Evolutionary conservation across 495 filamentous ascomycete genomes (phyloP).

Genomic region (Usnea hakonensis): DNA sequence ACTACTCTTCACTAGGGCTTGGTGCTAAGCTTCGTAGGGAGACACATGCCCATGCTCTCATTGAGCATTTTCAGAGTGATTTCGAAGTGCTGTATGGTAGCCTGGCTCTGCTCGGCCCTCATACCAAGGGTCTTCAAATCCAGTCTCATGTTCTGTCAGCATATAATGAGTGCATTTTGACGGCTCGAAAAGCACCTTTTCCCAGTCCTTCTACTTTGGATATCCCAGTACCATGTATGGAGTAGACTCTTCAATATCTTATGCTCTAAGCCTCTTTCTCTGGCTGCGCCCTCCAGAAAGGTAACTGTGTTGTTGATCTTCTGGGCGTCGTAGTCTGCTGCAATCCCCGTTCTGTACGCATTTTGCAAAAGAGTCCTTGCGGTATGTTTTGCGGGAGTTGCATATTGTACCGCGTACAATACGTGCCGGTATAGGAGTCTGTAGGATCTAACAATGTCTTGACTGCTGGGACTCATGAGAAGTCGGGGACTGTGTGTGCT

Average conservation of each 20-base stretch:
- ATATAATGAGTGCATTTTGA: neutral
- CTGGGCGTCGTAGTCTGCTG: conserved; percentile 47
- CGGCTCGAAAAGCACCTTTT: conserved; percentile 30
- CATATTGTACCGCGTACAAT: conserved; percentile 72
- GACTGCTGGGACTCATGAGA: conserved; percentile 10
- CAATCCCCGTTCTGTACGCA: conserved; percentile 56
- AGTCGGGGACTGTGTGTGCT: neutral
- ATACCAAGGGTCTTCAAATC: conserved; percentile 25
- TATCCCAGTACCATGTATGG: conserved; percentile 51
- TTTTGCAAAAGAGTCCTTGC: conserved; percentile 55
- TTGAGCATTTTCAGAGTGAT: conserved; percentile 65
- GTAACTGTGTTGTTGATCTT: conserved; percentile 64
- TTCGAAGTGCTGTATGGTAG: conserved; percentile 51
- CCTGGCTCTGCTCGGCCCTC: conserved; percentile 27
- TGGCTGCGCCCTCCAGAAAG: conserved; percentile 66
- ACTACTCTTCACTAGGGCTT: neutral
- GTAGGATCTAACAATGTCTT: conserved; percentile 60
- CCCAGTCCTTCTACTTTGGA: conserved; percentile 31
- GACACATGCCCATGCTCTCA: conserved; percentile 59
- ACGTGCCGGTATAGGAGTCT: conserved; percentile 65
- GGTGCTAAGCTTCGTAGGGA: conserved; percentile 28
- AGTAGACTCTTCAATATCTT: conserved; percentile 69
- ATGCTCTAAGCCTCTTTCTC: conserved; percentile 66
- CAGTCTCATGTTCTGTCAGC: conserved; percentile 7
- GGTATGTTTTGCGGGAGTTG: conserved; percentile 64